A percentile compares a stretch with the other conserved stretches of the same genome.
Conservation (phyloP, 805 yeast genomes). For the Pichia exigua region DNA sequence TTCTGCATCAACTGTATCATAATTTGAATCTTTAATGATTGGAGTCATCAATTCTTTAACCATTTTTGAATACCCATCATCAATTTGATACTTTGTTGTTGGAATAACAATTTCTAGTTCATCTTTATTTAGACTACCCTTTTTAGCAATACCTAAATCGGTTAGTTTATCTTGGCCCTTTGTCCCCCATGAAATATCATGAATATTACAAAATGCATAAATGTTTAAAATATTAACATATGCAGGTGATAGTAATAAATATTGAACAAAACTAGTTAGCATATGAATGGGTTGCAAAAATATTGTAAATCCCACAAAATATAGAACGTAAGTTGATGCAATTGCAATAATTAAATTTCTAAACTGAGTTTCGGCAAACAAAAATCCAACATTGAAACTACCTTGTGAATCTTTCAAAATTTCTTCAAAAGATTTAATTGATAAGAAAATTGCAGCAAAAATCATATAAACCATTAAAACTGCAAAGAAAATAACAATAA, state of each 20-base stretch:
- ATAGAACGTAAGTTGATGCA: constrained; percentile 74
- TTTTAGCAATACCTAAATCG: constrained; percentile 80
- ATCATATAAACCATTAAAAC: constrained; percentile 82
- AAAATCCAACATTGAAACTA: constrained; percentile 34
- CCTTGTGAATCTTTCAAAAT: constrained; percentile 29
- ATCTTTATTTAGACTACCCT: constrained; percentile 42
- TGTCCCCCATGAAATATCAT: constrained; percentile 97
- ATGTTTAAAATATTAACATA: constrained; percentile 87
- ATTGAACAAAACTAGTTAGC: constrained; percentile 82
- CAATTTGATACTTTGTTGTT: constrained; percentile 68
- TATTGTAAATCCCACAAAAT: constrained; percentile 67
- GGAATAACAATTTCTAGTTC: constrained; percentile 67
- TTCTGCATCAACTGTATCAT: constrained; percentile 28
- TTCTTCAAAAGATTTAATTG: constrained; percentile 51
- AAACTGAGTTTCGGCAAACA: constrained; percentile 64
- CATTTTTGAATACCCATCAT: constrained; percentile 60
- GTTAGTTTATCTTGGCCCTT: constrained; percentile 69
- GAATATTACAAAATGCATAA: constrained; percentile 92
- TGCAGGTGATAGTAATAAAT: constrained; percentile 75
- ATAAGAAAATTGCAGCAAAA: constrained; percentile 78
- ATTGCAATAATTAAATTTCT: constrained; percentile 84
- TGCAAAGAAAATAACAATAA: constrained; percentile 75
- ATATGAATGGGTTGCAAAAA: constrained; percentile 91
- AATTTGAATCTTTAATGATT: constrained; percentile 19
- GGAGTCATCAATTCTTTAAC: constrained; percentile 47